These are phyloP conservation scores for Balakata baccata DNA, from an alignment of 345 rosid species.

Conservation along the genomic window DNA sequence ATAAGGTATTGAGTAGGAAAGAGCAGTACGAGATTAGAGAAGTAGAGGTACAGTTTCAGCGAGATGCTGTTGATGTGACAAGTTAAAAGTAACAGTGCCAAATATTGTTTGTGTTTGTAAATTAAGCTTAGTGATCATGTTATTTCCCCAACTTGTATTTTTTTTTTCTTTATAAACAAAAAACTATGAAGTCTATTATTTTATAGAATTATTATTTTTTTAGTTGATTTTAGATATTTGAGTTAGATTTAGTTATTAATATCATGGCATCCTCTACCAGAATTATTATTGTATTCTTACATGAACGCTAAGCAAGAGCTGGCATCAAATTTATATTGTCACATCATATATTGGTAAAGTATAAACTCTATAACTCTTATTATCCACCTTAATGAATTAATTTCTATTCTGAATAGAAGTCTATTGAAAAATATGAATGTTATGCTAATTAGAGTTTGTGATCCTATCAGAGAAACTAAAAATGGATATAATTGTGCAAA, in stretches of 20 bases:
- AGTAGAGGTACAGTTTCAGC: slow-evolving; percentile 55
- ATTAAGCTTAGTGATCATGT: neutral
- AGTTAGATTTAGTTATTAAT: neutral
- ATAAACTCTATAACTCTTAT: neutral
- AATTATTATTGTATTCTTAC: neutral
- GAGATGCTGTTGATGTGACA: neutral
- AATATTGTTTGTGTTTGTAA: neutral
- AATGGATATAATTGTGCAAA: neutral
- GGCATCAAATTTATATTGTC: no score
- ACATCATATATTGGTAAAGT: neutral
- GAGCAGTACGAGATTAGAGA: slow-evolving; percentile 74
- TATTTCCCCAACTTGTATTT: neutral
- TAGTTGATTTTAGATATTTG: neutral
- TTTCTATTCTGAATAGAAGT: neutral
- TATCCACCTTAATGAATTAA: no score
- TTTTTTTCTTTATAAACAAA: no score
- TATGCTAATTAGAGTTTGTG: neutral
- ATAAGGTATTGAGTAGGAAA: slow-evolving; percentile 50
- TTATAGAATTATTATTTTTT: no score
- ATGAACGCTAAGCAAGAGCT: neutral
- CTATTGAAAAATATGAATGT: neutral
- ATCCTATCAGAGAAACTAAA: neutral
- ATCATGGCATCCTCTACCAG: neutral
- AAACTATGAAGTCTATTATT: no score
- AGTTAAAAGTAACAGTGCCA: neutral